Conservation (phyloP, 2,329 filamentous ascomycete genomes). For the Aspergillus phoenicis region DNA sequence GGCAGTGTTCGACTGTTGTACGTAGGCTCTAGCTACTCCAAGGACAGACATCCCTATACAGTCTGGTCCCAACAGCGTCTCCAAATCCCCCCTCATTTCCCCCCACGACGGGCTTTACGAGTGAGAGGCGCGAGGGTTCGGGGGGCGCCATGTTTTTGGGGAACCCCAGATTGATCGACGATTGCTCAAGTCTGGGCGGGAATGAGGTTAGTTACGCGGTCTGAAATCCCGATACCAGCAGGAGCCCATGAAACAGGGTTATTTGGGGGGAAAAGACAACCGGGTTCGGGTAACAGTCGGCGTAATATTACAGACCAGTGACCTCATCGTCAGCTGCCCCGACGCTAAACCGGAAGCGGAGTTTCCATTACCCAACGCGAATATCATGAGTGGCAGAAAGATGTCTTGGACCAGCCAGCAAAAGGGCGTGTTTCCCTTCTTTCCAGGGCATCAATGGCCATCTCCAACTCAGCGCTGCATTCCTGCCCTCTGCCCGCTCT, state of each 20-base stretch:
- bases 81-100: no score
- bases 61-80: no score
- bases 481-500: neutral
- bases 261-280: neutral
- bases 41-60: no score
- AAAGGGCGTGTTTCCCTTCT: neutral
- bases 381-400: constrained; percentile 34
- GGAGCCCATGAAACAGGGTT: neutral
- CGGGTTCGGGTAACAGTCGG: neutral
- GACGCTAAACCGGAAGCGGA: constrained; percentile 31
- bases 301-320: constrained; percentile 12
- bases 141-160: neutral
- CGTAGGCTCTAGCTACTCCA: no score
- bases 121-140: no score
- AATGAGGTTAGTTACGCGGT: neutral
- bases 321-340: constrained; percentile 14
- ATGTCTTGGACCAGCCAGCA: neutral
- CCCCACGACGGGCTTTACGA: no score
- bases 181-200: constrained; percentile 2
- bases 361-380: constrained; percentile 43
- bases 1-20: neutral
- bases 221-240: neutral
- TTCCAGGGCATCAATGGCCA: neutral
- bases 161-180: constrained; percentile 15
- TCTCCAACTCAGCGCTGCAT: neutral